Percentiles rank a stretch among this genome's conserved stretches.
These are phyloP conservation scores for Laguncularia racemosa DNA, from an alignment of 345 rosid species.

Conservation along the genomic window DNA sequence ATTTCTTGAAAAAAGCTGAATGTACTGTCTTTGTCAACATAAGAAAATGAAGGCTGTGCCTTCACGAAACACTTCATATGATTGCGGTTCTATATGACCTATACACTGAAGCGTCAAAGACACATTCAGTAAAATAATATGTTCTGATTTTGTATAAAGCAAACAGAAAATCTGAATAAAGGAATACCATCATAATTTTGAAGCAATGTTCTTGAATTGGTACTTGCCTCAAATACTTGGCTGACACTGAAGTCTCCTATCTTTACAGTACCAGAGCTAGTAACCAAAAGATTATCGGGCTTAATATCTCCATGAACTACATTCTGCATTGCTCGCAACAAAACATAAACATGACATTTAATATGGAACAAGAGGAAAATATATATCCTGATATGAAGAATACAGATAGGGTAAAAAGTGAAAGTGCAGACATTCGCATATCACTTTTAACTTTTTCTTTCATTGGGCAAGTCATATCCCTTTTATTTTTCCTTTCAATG, in stretches of 20 bases:
- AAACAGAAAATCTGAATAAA: too few relatives aligned
- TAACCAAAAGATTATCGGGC: conserved; percentile 94
- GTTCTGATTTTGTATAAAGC: too few relatives aligned
- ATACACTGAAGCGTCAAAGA: too few relatives aligned
- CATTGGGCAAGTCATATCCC: too few relatives aligned
- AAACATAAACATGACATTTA: not conserved
- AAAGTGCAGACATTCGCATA: too few relatives aligned
- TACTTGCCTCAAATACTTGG: conserved; percentile 87
- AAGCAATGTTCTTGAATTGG: conserved; percentile 2
- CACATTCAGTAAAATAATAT: too few relatives aligned
- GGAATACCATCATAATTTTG: not conserved
- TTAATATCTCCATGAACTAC: conserved; percentile 96
- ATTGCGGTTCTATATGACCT: too few relatives aligned
- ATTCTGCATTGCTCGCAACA: conserved; percentile 38
- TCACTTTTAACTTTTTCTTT: too few relatives aligned
- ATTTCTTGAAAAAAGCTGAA: not conserved
- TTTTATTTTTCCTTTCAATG: too few relatives aligned
- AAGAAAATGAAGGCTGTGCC: too few relatives aligned
- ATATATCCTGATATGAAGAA: conserved; percentile 3
- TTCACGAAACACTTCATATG: too few relatives aligned
- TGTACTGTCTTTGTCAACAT: too few relatives aligned
- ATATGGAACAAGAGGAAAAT: not conserved
- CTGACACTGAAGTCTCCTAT: conserved; percentile 98
- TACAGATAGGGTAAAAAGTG: not conserved
- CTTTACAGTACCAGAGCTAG: conserved; percentile 69